phyloP scores from a whole-genome alignment of 306 rosid species.

The Chamaecrista fasciculata region DNA sequence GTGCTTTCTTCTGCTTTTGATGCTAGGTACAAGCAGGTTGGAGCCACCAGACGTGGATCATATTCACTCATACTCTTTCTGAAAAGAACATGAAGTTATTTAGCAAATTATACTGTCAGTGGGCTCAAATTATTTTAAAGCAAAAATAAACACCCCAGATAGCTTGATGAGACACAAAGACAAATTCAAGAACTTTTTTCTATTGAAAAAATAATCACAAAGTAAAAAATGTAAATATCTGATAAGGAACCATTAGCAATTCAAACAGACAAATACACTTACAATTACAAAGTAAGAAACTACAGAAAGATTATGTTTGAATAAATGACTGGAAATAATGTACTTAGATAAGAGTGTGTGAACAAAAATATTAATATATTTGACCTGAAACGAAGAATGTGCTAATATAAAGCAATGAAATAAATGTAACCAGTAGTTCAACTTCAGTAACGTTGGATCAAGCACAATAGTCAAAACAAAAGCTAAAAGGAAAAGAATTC shows the following conservation, averaged over 20 bases:
- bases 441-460: not conserved
- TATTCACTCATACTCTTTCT: slow-evolving; percentile 90
- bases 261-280: not conserved
- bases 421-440: not conserved
- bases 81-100: slow-evolving; percentile 29
- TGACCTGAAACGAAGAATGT: not conserved
- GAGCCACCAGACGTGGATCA: slow-evolving; percentile 93
- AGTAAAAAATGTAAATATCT: not conserved
- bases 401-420: not conserved
- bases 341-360: not conserved
- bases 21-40: slow-evolving; percentile 87
- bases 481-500: not conserved
- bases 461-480: not conserved
- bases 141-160: not conserved
- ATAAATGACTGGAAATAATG: not conserved
- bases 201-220: not conserved
- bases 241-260: not conserved
- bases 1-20: slow-evolving; percentile 98
- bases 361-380: not conserved
- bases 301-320: not conserved
- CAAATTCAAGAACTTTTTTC: not conserved
- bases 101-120: not conserved
- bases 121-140: slow-evolving; percentile 10
- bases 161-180: not conserved
- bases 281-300: not conserved